Conservation (phyloP, 352 stramenopile genomes). For the Pythium scleroteichum region DNA sequence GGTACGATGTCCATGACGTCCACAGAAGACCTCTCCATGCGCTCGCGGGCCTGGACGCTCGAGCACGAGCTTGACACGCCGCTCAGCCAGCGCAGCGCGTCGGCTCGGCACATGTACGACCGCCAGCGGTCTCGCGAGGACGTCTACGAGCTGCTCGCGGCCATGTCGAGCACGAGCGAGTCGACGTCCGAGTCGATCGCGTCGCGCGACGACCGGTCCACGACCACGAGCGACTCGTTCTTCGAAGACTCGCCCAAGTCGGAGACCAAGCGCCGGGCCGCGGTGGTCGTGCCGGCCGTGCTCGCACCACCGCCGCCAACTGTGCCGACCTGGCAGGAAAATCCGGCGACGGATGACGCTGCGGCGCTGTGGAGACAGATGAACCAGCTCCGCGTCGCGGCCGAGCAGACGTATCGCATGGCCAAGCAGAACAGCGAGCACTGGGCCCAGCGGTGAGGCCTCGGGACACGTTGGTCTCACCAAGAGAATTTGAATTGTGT, state of each 20-base stretch:
- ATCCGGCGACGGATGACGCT: neutral
- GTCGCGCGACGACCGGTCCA: constrained; percentile 7
- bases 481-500: no score
- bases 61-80: neutral
- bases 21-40: neutral
- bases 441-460: constrained; percentile 8
- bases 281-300: neutral
- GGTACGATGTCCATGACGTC: neutral
- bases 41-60: neutral
- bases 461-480: no score
- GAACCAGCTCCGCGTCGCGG: constrained; percentile 18
- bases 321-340: no score
- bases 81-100: neutral
- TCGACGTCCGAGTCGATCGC: constrained; percentile 13
- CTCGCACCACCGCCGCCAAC: neutral
- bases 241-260: constrained; percentile 4
- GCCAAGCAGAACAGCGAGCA: constrained; percentile 18
- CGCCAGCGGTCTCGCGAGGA: constrained; percentile 9
- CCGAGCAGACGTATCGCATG: constrained; percentile 25
- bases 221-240: constrained; percentile 10
- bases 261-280: constrained; percentile 2
- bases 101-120: neutral
- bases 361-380: constrained; percentile 21
- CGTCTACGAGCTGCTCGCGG: constrained; percentile 16
- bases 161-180: constrained; percentile 21